Percentiles rank a stretch among this genome's conserved stretches.
Conservation (phyloP, 257 asterid genomes). For the Solanum medicagineum region DNA sequence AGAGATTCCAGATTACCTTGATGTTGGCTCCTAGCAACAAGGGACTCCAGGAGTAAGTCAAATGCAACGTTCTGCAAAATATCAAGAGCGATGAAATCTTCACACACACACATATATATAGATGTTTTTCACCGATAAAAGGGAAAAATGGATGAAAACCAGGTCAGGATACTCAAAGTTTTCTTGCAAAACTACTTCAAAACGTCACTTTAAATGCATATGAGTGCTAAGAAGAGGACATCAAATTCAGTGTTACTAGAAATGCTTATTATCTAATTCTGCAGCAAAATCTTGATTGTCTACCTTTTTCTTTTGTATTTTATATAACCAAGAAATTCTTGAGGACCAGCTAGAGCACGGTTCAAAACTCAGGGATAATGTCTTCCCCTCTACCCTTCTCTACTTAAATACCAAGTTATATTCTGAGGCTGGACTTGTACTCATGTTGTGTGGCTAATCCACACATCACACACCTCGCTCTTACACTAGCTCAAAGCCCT, state of each 20-base stretch:
- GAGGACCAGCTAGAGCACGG: neutral
- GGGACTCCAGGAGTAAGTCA: slow-evolving; percentile 62
- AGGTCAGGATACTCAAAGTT: neutral
- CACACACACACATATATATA: neutral
- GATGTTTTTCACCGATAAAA: neutral
- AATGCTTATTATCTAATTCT: neutral
- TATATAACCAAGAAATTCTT: neutral
- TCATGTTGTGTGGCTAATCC: neutral
- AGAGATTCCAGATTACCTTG: slow-evolving; percentile 22
- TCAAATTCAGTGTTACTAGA: neutral
- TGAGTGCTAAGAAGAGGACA: neutral
- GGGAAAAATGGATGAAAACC: neutral
- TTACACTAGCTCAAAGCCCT: neutral
- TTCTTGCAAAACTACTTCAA: neutral
- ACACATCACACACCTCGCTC: neutral
- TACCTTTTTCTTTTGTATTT: neutral
- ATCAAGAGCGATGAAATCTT: neutral
- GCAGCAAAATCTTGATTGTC: neutral
- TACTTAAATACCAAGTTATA: neutral
- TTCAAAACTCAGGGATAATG: neutral
- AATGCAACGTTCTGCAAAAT: slow-evolving; percentile 82
- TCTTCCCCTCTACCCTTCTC: neutral
- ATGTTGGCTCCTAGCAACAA: slow-evolving; percentile 26
- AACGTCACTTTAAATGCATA: neutral
- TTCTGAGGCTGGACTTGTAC: neutral